Base-by-base conservation (phyloP, 1,139 yeast genomes). In the Insectozyma bohioensis region DNA sequence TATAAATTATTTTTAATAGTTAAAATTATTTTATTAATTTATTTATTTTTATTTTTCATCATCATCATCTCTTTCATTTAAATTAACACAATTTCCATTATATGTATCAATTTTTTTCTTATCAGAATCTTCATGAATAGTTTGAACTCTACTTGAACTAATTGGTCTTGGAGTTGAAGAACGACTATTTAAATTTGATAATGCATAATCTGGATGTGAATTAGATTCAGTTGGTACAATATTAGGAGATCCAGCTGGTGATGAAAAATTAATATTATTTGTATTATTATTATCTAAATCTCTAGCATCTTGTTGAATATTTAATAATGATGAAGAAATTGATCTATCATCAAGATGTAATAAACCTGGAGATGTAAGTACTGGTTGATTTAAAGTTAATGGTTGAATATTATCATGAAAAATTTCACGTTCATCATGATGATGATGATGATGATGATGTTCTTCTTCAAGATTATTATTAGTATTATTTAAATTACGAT, bases 61-160 rank as follows among this genome's bases (percentile, higher is more conserved):
- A 7, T 47, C 45, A 5, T 49, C 52, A 26, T 49, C 52, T 11
- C 48, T 35, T 29, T 40, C 40, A 24, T 40, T 43, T 24, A 45
- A 37, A 26, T 43, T 49, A 14, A 48, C 35, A 28, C 49, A 45
- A 35, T 52, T 54, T 2, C 58, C 59, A 30, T 53, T 54, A 30
- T 52, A 51, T 2, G 49, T 42, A 31, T 40, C 45, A n/a, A 36
- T 26, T 12, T 30, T 34, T 9, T 32, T 34, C 7, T 33, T 35
- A 14, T 39, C 40, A 13, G 29, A 35, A 6, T 43, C 46, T 22
- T 41, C 49, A 28, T 45, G 52, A 6, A 54, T 38, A 4, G 58
- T 54, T 34, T 54, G 56, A 16, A 54, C 46, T 28, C 54, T 42
- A 19, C 52, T 50, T n/a, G 47, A 39, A 2, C 56, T 43, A 2